Evolutionary conservation across 352 stramenopile genomes (phyloP), one percentile per base, ranked within the genome.

Genomic region (Aphanomyces cochlioides): DNA sequence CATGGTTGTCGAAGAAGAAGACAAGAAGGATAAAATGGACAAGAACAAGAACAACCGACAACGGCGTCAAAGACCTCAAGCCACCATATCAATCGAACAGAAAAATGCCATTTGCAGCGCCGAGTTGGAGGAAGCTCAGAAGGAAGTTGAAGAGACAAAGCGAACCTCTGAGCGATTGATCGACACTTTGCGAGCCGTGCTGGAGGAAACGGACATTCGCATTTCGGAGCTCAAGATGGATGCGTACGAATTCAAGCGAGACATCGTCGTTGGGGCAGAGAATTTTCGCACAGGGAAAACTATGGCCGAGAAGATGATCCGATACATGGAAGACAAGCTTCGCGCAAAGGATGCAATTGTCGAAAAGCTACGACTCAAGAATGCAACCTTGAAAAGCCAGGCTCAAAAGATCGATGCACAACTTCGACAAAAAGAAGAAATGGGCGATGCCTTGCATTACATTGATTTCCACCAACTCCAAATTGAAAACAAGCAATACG

Each of bases 401-500:
- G 89, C 92, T 36, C 85, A 96, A 63, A 98, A 98, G 79, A 93
- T 95, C 56, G 89, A 97, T 59, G 78, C 82, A 10, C 89, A 96
- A 75, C 78, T 98, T 13, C 83, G 87, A 45, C 90, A 97, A 76
- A 98, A 98, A 72, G 92, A 98, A 77, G 93, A 98, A 50, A 96
- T 97, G 88, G 92, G 93, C 19, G 93, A 98, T 66, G 90, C 90
- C 7, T 80, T 98, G 6, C 93, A 98, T 72, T 98, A 98, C 78
- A 98, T 98, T 53, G 93, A 98, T 59, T 98, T 98, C 60, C 93
- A 98, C 74, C 89, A 96, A 67, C 80, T 98, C 10, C 93, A 98
- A 79, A 98, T 98, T 58, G 93, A 98, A 75, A 98, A 98, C 83
- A 98, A 98, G 66, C 93, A 98, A 78, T 98, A 98, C 79, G 81